A percentile compares a stretch with the other conserved stretches of the same genome.
Evolutionary conservation across 2,329 filamentous ascomycete species (phyloP).

Genomic region (Paraphaeosphaeria minitans): DNA sequence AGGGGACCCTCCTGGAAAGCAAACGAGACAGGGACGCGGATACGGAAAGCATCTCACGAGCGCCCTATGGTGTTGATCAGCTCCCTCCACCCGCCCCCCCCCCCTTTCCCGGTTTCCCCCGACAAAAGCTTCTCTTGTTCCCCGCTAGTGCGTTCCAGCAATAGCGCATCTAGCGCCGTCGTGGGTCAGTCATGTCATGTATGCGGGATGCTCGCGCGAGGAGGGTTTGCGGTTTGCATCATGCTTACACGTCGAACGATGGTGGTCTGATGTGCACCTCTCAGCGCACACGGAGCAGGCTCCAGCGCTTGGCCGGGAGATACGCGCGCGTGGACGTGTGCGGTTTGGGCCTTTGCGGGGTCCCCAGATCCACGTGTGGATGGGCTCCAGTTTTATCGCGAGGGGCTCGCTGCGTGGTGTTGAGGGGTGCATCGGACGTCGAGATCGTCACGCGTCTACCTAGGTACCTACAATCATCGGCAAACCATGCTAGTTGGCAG

Average conservation of each 20-base stretch:
- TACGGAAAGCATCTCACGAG: background rate
- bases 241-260: conserved; percentile 3
- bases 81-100: background rate
- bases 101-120: conserved; percentile 8
- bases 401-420: conserved; percentile 9
- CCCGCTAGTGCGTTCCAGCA: background rate
- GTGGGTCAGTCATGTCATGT: background rate
- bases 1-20: background rate
- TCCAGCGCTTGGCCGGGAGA: background rate
- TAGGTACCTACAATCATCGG: background rate
- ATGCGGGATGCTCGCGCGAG: background rate
- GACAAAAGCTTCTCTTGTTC: background rate
- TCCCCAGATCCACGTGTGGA: background rate
- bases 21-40: background rate
- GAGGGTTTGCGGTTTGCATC: background rate
- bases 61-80: background rate
- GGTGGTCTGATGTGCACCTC: background rate
- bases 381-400: background rate
- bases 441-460: background rate
- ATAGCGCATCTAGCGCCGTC: background rate
- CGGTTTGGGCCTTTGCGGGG: background rate
- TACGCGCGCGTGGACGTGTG: background rate
- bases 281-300: background rate
- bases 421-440: conserved; percentile 7
- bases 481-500: background rate